Conservation (phyloP, 495 filamentous ascomycete genomes). For the Beverwykella pulmonaria region DNA sequence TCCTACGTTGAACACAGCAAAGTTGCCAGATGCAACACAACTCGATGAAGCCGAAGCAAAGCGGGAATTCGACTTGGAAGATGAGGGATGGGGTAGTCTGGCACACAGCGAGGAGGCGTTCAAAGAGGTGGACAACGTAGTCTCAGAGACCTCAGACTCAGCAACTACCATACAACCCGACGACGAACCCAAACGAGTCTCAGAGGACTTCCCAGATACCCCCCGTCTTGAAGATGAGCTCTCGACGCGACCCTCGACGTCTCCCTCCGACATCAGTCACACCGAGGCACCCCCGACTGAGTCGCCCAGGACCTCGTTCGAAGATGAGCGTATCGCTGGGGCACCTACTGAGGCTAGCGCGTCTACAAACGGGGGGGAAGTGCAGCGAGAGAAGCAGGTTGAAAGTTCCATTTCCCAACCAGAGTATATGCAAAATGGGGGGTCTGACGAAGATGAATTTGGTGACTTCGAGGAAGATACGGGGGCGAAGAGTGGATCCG, state of each 20-base stretch:
- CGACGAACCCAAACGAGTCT: neutral
- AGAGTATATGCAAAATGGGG: neutral
- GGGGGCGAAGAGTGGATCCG: neutral
- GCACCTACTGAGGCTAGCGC: neutral
- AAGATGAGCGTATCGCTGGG: slow-evolving; percentile 23
- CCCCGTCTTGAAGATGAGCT: slow-evolving; percentile 26
- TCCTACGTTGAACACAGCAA: neutral
- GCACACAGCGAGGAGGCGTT: slow-evolving; percentile 1
- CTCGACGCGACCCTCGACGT: slow-evolving; percentile 38
- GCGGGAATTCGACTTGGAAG: neutral
- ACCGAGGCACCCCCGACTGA: slow-evolving; percentile 17
- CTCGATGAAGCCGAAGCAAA: neutral
- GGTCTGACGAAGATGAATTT: slow-evolving; percentile 22
- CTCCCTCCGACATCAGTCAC: slow-evolving; percentile 38
- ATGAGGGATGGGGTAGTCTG: slow-evolving; percentile 15
- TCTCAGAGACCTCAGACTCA: slow-evolving; percentile 34
- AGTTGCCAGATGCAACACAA: neutral
- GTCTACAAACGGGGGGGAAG: neutral
- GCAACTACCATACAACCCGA: slow-evolving; percentile 32
- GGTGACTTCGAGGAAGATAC: slow-evolving; percentile 30
- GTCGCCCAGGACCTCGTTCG: slow-evolving; percentile 38
- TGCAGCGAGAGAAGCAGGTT: neutral
- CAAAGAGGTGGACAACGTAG: neutral
- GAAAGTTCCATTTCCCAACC: neutral
- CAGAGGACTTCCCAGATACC: slow-evolving; percentile 1